These are phyloP conservation scores for Rhodocollybia butyracea DNA, from an alignment of 768 basidiomycete species.

Conservation along the genomic window DNA sequence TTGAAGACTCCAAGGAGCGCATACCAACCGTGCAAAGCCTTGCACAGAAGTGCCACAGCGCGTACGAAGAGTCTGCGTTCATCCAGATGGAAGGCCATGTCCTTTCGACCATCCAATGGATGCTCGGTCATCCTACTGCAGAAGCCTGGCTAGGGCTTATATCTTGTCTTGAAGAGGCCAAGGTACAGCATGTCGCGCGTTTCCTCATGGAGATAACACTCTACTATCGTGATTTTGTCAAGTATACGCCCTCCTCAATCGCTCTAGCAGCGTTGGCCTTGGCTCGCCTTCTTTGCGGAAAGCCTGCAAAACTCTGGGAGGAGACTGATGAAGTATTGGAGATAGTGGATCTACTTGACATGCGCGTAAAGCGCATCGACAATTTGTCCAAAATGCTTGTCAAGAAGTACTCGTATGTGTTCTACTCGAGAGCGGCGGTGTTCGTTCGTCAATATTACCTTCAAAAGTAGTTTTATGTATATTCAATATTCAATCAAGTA, in stretches of 20 bases:
- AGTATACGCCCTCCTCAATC: slow-evolving; percentile 79
- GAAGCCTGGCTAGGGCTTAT: slow-evolving; percentile 93
- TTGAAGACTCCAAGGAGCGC: slow-evolving; percentile 98
- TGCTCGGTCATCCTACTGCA: slow-evolving; percentile 93
- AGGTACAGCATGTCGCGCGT: slow-evolving; percentile 92
- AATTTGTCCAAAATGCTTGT: slow-evolving; percentile 93
- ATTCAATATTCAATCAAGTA: no score
- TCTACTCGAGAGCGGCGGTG: slow-evolving; percentile 94
- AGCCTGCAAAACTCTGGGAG: slow-evolving; percentile 73
- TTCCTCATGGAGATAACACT: slow-evolving; percentile 99
- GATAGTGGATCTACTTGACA: slow-evolving; percentile 84
- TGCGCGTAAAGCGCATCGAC: slow-evolving; percentile 82
- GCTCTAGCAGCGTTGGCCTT: slow-evolving; percentile 88
- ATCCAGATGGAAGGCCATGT: slow-evolving; percentile 99
- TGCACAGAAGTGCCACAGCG: slow-evolving; percentile 91
- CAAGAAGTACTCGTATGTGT: slow-evolving; percentile 96
- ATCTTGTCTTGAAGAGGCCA: slow-evolving; percentile 78
- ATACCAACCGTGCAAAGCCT: slow-evolving; percentile 95
- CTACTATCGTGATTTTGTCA: slow-evolving; percentile 94
- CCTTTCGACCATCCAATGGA: slow-evolving; percentile 96
- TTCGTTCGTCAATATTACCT: slow-evolving; percentile 94
- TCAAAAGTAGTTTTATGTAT: no score
- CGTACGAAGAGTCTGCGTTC: slow-evolving; percentile 96
- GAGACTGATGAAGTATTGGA: slow-evolving; percentile 83
- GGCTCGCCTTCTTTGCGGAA: slow-evolving; percentile 84